Percentiles rank a stretch among this genome's conserved stretches.
Evolutionary conservation across 257 asterid genomes (phyloP).

Genomic region (Asclepias syriaca): DNA sequence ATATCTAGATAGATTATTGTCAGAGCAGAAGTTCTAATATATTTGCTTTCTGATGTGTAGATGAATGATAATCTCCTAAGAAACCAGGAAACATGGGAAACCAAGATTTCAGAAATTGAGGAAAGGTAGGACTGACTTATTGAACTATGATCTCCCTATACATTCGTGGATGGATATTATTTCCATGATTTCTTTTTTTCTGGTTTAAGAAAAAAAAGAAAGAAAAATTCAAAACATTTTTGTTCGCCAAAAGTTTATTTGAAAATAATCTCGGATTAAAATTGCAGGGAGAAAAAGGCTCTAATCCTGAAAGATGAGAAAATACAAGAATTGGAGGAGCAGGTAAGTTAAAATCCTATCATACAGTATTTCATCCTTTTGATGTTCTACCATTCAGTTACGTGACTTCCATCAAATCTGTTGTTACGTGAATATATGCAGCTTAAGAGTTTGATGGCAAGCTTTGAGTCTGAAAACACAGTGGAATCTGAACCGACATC

Average conservation of each 20-base stretch:
- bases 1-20: not conserved
- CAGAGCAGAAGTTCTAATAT: slow-evolving; percentile 5
- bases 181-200: not conserved
- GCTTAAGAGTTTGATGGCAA: slow-evolving; percentile 50
- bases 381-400: not conserved
- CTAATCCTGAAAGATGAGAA: slow-evolving; percentile 42
- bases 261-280: not conserved
- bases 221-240: too few species aligned
- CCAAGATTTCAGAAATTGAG: slow-evolving; percentile 49
- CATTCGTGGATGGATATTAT: slow-evolving; percentile 3
- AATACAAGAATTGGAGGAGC: slow-evolving; percentile 74
- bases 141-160: slow-evolving; percentile 10
- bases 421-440: slow-evolving; percentile 28
- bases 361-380: not conserved
- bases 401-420: slow-evolving; percentile 9
- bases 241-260: too few species aligned
- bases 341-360: slow-evolving; percentile 36
- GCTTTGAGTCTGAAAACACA: slow-evolving; percentile 39
- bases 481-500: slow-evolving; percentile 27
- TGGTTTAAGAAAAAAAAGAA: too few species aligned
- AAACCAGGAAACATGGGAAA: slow-evolving; percentile 77
- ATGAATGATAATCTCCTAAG: slow-evolving; percentile 78
- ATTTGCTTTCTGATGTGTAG: slow-evolving; percentile 34
- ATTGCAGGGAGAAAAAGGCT: slow-evolving; percentile 52
- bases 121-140: slow-evolving; percentile 46